phyloP scores from a whole-genome alignment of 2,329 filamentous ascomycete species.

The Calonectria ilicicola region DNA sequence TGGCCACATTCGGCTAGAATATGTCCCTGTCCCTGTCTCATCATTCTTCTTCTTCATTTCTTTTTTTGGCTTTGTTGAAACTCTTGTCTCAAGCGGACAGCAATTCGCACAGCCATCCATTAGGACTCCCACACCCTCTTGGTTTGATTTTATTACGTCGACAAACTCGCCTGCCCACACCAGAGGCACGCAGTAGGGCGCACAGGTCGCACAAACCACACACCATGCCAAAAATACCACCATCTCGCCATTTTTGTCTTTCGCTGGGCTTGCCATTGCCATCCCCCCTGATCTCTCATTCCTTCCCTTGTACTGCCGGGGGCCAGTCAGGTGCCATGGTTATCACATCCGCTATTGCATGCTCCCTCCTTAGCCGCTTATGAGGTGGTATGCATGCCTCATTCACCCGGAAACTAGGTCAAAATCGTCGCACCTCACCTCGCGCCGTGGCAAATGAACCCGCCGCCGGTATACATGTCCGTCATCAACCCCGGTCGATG shows the following conservation, averaged over 20 bases:
- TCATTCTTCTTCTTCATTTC: not conserved
- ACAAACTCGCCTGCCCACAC: not conserved
- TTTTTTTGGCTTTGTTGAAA: not conserved
- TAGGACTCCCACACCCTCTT: constrained; percentile 9
- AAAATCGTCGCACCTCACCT: constrained; percentile 1
- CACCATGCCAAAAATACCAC: constrained; percentile 1
- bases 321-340: not conserved
- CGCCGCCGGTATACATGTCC: not conserved
- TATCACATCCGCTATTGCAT: not conserved
- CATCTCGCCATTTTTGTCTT: not conserved
- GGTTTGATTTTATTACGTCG: constrained; percentile 6
- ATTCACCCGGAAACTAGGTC: constrained; percentile 19
- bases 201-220: constrained; percentile 6
- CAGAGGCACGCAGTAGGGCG: not conserved
- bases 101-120: constrained; percentile 24
- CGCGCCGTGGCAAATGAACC: not conserved
- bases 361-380: constrained; percentile 4
- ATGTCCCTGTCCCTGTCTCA: not conserved
- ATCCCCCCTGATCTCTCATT: not conserved
- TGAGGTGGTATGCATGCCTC: constrained; percentile 17
- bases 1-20: not conserved
- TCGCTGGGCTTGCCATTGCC: not conserved
- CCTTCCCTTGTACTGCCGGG: not conserved
- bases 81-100: not conserved
- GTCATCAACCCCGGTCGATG: not conserved